These are phyloP conservation scores for Cryptosporidium andersoni DNA, from an alignment of 169 alveolate genomes.

Conservation along the genomic window DNA sequence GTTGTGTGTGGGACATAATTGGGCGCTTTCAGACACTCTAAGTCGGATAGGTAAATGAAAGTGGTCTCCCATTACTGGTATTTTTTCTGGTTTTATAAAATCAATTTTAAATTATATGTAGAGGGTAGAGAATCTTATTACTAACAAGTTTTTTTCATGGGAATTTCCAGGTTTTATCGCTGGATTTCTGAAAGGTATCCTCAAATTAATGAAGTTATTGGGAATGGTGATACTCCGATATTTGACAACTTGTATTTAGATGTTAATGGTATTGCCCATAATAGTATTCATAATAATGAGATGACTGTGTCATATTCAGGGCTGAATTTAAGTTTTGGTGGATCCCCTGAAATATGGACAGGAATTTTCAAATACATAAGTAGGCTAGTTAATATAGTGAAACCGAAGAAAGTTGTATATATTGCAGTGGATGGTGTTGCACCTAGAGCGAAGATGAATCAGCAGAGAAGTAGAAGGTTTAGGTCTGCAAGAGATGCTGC, in stretches of 20 bases:
- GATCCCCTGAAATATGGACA: slow-evolving; percentile 82
- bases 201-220: slow-evolving; percentile 81
- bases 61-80: too few species aligned
- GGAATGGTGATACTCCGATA: slow-evolving; percentile 76
- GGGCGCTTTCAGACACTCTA: too few species aligned
- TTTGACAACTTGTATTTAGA: slow-evolving; percentile 93
- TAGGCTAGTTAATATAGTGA: slow-evolving; percentile 86
- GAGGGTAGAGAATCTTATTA: not conserved
- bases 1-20: too few species aligned
- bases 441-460: slow-evolving; percentile 97
- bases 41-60: too few species aligned
- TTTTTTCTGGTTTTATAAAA: too few species aligned
- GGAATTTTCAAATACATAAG: slow-evolving; percentile 88
- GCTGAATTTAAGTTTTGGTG: slow-evolving; percentile 72
- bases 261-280: slow-evolving; percentile 95
- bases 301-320: slow-evolving; percentile 77
- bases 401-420: slow-evolving; percentile 89
- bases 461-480: slow-evolving; percentile 92
- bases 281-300: slow-evolving; percentile 89
- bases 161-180: slow-evolving; percentile 89
- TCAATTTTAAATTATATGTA: too few species aligned
- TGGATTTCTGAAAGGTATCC: slow-evolving; percentile 92
- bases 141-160: slow-evolving; percentile 78
- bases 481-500: slow-evolving; percentile 87
- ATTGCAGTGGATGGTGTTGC: slow-evolving; percentile 97